Evolutionary conservation across 1,139 yeast genomes (phyloP), one percentile per base, ranked within the genome.

Genomic region (Yamadazyma pseudoaaseri): DNA sequence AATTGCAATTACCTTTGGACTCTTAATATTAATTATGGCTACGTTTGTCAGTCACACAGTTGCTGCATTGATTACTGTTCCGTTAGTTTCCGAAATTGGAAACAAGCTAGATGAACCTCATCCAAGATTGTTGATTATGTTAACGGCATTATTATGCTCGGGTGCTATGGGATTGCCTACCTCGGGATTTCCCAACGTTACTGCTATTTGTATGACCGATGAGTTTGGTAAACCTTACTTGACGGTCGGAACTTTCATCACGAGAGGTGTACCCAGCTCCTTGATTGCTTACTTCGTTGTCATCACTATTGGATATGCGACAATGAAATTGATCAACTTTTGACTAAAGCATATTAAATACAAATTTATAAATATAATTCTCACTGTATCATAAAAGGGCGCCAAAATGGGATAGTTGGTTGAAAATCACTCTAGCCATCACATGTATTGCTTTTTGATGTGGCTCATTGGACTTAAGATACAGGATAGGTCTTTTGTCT

Each of bases 131-230:
- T 65, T 90, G 50, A 83, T 90, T 31, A 83, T 90, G 92, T 78
- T 83, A 14, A 74, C 94, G 11, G 92, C 96, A 0, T 67, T 90
- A 48, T 61, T 90, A 42, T 86, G 96, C 45, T 86, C 96, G 0
- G 81, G 82, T 31, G 97, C 97, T 3, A 90, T 90, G 97, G 97
- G 95, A 8, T 70, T 90, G 39, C 97, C 97, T 17, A 90, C 97
- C 0, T 85, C 95, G 1, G 97, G 97, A 0, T 90, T 90, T 73
- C 97, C 97, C 12, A 90, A 90, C 49, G 96, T 90, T 27, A 89
- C 97, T 0, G 97, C 97, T 2, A 86, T 90, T 38, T 86, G 95
- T 39, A 79, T 87, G 80, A 77, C 87, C 6, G 96, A 90, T 57
- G 96, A 86, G 51, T 74, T 87, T 18, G 97, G 97, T 6, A 81